Conservation (phyloP, 2,329 filamentous ascomycete species). For the Pseudogymnoascus sp. region DNA sequence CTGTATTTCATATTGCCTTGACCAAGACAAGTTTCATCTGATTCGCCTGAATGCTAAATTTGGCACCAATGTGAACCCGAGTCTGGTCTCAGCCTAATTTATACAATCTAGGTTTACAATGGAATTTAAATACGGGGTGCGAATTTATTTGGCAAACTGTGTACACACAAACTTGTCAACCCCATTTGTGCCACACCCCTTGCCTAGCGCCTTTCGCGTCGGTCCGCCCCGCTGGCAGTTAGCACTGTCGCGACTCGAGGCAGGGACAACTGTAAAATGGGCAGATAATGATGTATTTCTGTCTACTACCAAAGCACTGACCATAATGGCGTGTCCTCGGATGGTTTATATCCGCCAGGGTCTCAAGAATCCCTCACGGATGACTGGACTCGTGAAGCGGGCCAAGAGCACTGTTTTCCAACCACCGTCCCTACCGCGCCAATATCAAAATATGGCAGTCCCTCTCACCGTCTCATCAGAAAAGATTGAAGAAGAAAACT, state of each 20-base stretch:
- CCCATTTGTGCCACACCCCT: not conserved
- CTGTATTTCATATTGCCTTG: not conserved
- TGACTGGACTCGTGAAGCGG: constrained; percentile 17
- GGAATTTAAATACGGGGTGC: too few species aligned
- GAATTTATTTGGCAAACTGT: too few species aligned
- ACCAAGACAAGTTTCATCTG: not conserved
- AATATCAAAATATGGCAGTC: constrained; percentile 15
- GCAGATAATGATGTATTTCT: not conserved
- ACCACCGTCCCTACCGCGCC: constrained; percentile 15
- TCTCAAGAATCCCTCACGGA: constrained; percentile 5
- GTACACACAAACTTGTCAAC: too few species aligned
- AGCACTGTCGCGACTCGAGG: not conserved
- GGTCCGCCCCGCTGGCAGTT: not conserved
- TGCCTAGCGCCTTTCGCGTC: not conserved
- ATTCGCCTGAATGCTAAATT: not conserved
- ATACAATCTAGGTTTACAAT: too few species aligned
- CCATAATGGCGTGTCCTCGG: not conserved
- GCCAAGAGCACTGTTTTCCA: constrained; percentile 15
- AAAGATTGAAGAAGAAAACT: constrained; percentile 17
- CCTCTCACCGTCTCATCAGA: constrained; percentile 14
- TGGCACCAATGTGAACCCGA: not conserved
- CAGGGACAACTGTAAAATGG: not conserved
- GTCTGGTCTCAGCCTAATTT: not conserved
- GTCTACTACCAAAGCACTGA: not conserved
- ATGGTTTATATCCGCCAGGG: constrained; percentile 2